A percentile compares a stretch with the other conserved stretches of the same genome.
These are phyloP conservation scores for Insectozyma bohioensis DNA, from an alignment of 1,139 yeast species.

Conservation along the genomic window DNA sequence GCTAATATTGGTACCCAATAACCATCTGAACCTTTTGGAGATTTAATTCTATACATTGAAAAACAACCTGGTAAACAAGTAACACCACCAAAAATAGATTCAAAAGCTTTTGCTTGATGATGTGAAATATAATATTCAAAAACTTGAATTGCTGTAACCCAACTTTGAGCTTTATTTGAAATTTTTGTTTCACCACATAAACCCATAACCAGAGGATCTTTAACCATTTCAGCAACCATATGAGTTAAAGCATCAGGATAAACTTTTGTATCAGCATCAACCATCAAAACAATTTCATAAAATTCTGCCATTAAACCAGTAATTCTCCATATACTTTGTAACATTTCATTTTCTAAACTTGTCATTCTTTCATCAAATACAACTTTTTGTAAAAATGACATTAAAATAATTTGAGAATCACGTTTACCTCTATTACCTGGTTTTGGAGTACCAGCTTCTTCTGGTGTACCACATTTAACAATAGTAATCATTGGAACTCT, in stretches of 20 bases:
- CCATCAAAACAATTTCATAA: slow-evolving; percentile 88
- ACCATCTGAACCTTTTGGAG: slow-evolving; percentile 89
- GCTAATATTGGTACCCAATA: slow-evolving; percentile 96
- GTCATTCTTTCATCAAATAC: slow-evolving; percentile 98
- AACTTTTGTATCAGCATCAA: slow-evolving; percentile 94
- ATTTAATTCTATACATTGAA: slow-evolving; percentile 90
- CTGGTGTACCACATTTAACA: slow-evolving; percentile 92
- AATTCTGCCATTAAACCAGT: slow-evolving; percentile 88
- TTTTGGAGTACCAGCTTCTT: slow-evolving; percentile 73
- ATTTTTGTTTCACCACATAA: slow-evolving; percentile 97
- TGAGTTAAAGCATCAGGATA: slow-evolving; percentile 90
- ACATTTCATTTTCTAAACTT: slow-evolving; percentile 80
- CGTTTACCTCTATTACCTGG: slow-evolving; percentile 99
- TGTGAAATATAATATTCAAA: slow-evolving; percentile 95
- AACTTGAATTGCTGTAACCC: slow-evolving; percentile 96
- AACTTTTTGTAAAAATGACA: slow-evolving; percentile 88
- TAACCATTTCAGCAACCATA: slow-evolving; percentile 91
- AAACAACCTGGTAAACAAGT: slow-evolving; percentile 98
- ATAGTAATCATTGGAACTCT: slow-evolving; percentile 80
- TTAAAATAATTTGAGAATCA: slow-evolving; percentile 90
- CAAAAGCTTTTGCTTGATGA: slow-evolving; percentile 95
- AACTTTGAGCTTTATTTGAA: slow-evolving; percentile 77
- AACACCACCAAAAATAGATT: slow-evolving; percentile 93
- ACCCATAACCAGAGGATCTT: slow-evolving; percentile 90
- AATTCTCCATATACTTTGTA: slow-evolving; percentile 76